Base-by-base conservation (phyloP, 2,329 filamentous ascomycete species). In the Byssochlamys sp. region DNA sequence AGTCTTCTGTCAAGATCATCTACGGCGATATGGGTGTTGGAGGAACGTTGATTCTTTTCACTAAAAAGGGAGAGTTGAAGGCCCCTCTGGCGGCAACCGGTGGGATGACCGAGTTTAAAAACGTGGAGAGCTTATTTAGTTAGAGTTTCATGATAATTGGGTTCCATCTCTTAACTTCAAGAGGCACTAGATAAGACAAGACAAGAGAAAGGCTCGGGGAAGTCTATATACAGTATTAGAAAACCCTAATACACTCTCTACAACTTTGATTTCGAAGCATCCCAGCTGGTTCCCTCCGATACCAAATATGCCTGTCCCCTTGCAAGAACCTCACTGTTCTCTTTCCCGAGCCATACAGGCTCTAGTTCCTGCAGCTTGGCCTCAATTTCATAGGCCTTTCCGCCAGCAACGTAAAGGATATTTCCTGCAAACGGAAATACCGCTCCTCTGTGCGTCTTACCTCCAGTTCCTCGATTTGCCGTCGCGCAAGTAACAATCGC, bases 301-400 rank as follows among this genome's bases (percentile, higher is more conserved):
- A 31, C 52, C 19, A 59, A 25, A 58, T 55, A 59, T 28, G 53
- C 58, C 49, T 59, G 58, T 7, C 58, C 58, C 4, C 45, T 59
- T 19, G 54, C 52, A 7, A 59, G 31, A 7, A 58, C 28, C n/a
- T 55, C 56, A 49, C 58, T 59, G 52, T 35, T 66, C 61, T 79
- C 74, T 58, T 75, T 65, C 2, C 77, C 66, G 53, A 68, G 56
- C 66, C 66, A 68, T 3, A 24, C 14, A 2, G 64, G 63, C 50
- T 66, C 63, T 39, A 66, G 52, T 2, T 51, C 55, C n/a, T 62
- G 59, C 3, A 68, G 51, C 6, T 51, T 52, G 35, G 67, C 65
- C 55, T 68, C 66, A 25, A 68, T 62, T 10, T 67, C 66, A 48
- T 62, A 63, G 25, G 62, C 62, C 55, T 67, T 55, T 9, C 65